Evolutionary conservation across 805 yeast species (phyloP).

Genomic region (Schizosaccharomyces cryophilus): DNA sequence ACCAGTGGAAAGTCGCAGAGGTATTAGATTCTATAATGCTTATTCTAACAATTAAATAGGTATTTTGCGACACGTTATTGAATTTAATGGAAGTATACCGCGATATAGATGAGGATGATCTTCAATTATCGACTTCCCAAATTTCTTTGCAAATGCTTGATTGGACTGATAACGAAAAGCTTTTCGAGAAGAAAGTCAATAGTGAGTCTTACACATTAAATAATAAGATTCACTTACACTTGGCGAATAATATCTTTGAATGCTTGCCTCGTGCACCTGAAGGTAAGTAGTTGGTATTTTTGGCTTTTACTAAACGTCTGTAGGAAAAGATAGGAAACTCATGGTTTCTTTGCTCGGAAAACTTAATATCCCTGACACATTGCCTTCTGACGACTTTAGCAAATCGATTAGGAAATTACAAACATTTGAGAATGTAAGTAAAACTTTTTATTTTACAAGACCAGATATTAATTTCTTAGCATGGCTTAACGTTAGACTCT

Average conservation of each 20-base stretch:
- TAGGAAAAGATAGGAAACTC: conserved; percentile 2
- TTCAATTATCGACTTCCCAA: conserved; percentile 20
- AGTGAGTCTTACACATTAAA: not conserved
- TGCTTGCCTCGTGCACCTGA: not conserved
- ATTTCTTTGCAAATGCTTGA: conserved; percentile 47
- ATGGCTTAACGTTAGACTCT: not conserved
- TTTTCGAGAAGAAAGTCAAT: not conserved
- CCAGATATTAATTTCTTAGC: not conserved
- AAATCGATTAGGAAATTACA: not conserved
- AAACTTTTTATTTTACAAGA: not conserved
- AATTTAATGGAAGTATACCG: conserved; percentile 18
- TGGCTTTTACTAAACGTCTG: not conserved
- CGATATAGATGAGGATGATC: conserved; percentile 14
- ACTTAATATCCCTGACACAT: not conserved
- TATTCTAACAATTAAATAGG: conserved; percentile 35
- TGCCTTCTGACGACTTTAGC: not conserved
- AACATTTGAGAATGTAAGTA: not conserved
- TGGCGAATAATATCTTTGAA: conserved; percentile 2
- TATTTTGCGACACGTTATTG: conserved; percentile 16
- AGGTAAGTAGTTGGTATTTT: not conserved
- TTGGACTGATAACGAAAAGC: conserved; percentile 53
- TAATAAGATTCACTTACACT: not conserved
- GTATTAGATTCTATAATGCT: conserved; percentile 48
- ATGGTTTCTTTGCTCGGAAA: conserved; percentile 1
- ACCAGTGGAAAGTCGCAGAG: conserved; percentile 10